phyloP scores from a whole-genome alignment of 2,329 filamentous ascomycete genomes.

The Paramyrothecium roridum region DNA sequence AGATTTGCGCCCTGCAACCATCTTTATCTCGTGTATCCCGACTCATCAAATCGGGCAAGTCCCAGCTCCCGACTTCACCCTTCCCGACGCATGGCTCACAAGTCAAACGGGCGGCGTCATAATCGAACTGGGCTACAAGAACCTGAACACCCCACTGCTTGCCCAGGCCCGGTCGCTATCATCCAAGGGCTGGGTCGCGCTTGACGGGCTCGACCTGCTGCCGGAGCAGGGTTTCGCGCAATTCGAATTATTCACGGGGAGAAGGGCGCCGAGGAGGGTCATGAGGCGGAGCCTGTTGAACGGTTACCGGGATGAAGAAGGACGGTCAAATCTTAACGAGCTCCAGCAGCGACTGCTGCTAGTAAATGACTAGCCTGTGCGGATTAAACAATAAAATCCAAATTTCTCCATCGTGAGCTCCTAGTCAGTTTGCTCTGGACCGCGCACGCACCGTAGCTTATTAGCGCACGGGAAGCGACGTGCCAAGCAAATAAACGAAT shows the following conservation, averaged over 20 bases:
- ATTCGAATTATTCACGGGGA: slow-evolving; percentile 76
- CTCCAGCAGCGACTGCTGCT: slow-evolving; percentile 26
- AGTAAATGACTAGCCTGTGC: background rate
- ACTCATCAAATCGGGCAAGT: slow-evolving; percentile 62
- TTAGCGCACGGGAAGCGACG: no score
- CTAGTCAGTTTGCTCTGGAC: no score
- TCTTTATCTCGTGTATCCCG: slow-evolving; percentile 75
- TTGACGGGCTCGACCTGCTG: slow-evolving; percentile 73
- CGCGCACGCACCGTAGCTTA: no score
- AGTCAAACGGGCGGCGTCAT: slow-evolving; percentile 74
- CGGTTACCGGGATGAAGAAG: slow-evolving; percentile 40
- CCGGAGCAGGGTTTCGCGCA: slow-evolving; percentile 79
- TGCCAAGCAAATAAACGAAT: no score
- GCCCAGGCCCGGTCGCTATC: slow-evolving; percentile 61
- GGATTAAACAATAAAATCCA: no score
- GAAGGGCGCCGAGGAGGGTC: slow-evolving; percentile 46
- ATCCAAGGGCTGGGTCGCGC: slow-evolving; percentile 66
- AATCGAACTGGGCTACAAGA: slow-evolving; percentile 72
- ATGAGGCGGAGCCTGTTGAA: slow-evolving; percentile 66
- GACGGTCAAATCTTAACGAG: slow-evolving; percentile 34
- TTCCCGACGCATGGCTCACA: slow-evolving; percentile 66
- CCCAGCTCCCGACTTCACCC: slow-evolving; percentile 66
- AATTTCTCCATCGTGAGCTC: no score
- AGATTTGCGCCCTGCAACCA: slow-evolving; percentile 61
- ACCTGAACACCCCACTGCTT: slow-evolving; percentile 67